Percentiles rank a stretch among this genome's conserved stretches.
These are phyloP conservation scores for Colletotrichum sp. DNA, from an alignment of 2,329 filamentous ascomycete species.

Conservation along the genomic window DNA sequence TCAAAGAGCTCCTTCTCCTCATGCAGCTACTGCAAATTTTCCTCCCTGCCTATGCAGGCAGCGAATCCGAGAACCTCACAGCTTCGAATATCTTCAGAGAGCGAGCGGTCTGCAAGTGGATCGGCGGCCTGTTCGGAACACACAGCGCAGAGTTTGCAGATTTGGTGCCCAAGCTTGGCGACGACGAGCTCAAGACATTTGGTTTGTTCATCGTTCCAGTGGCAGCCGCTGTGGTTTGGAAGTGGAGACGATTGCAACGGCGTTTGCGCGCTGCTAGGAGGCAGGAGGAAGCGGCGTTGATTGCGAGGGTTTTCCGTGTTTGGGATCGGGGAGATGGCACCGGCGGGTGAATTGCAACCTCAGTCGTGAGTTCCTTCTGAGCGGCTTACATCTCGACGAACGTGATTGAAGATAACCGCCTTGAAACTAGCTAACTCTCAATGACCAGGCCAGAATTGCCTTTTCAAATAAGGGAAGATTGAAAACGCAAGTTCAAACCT, in stretches of 20 bases:
- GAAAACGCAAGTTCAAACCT: rapidly evolving
- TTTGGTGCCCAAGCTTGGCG: not conserved
- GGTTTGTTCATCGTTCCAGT: not conserved
- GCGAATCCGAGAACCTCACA: not conserved
- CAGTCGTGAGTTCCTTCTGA: not conserved
- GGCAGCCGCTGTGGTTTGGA: not conserved
- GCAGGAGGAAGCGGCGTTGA: not conserved
- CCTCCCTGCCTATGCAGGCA: not conserved
- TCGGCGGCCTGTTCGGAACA: not conserved
- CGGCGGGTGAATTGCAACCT: not conserved
- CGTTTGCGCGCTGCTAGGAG: not conserved
- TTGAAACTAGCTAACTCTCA: not conserved
- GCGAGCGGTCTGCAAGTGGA: not conserved
- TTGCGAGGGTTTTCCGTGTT: not conserved
- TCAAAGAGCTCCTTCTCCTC: not conserved
- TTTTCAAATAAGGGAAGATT: rapidly evolving
- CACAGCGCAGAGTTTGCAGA: not conserved
- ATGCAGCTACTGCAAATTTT: not conserved
- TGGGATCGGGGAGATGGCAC: not conserved
- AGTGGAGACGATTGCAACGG: not conserved
- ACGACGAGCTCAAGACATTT: not conserved
- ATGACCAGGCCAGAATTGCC: rapidly evolving
- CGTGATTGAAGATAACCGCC: not conserved
- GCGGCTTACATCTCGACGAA: not conserved
- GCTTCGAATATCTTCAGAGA: not conserved